Conservation (phyloP, 805 yeast genomes). For the Diddensiella caesifluorescens region DNA sequence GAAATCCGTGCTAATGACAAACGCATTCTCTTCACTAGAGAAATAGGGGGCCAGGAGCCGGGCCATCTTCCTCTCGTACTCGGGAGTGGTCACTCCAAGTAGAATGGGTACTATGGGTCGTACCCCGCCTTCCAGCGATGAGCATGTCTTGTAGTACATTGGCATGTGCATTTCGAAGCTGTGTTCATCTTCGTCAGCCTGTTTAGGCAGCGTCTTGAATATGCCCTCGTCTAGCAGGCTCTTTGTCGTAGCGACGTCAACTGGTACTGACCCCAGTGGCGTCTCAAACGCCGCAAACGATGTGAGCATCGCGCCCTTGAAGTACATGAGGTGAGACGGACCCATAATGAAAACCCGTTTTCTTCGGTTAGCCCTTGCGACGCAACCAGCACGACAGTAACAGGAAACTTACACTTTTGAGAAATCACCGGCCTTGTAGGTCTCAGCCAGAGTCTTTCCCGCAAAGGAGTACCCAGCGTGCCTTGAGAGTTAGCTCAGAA, state of each 20-base stretch:
- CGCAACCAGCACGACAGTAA: not conserved
- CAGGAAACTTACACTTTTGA: conserved; percentile 33
- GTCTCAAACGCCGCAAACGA: conserved; percentile 58
- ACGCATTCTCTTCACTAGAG: conserved; percentile 51
- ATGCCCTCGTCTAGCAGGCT: conserved; percentile 33
- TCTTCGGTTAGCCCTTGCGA: conserved; percentile 21
- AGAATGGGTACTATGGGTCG: conserved; percentile 67
- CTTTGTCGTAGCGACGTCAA: conserved; percentile 46
- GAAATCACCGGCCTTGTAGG: conserved; percentile 68
- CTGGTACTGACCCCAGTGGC: conserved; percentile 71
- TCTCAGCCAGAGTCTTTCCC: conserved; percentile 69
- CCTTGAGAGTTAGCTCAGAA: too few species aligned
- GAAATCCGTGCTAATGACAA: conserved; percentile 83
- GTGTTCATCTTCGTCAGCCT: conserved; percentile 79
- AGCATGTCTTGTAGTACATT: conserved; percentile 46
- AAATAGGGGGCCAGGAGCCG: conserved; percentile 48
- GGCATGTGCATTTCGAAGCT: conserved; percentile 95
- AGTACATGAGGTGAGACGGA: conserved; percentile 89
- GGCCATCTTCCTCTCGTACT: conserved; percentile 43
- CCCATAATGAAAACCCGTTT: conserved; percentile 77
- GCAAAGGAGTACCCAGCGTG: conserved; percentile 92
- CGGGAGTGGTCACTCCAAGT: conserved; percentile 56
- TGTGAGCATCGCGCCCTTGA: conserved; percentile 53
- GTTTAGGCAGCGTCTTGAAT: conserved; percentile 52
- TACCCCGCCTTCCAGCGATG: conserved; percentile 3